phyloP scores from a whole-genome alignment of 2,329 filamentous ascomycete genomes.

The Paradendryphiella salina region DNA sequence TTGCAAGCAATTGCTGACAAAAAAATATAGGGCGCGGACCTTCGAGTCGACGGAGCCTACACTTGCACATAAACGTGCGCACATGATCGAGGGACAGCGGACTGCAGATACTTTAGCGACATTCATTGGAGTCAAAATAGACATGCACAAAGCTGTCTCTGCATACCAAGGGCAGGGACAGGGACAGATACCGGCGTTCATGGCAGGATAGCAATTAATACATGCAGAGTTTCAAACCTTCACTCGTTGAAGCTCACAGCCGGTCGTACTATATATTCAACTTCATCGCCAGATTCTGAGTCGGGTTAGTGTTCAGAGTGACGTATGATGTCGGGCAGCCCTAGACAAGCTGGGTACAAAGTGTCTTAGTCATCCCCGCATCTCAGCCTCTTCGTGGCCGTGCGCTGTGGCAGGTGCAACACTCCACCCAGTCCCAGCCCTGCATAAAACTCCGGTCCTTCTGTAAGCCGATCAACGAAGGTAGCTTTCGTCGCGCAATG shows the following conservation, averaged over 20 bases:
- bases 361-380: conserved; percentile 14
- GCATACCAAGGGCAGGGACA: neutral
- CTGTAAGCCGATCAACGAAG: conserved; percentile 20
- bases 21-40: conserved; percentile 62
- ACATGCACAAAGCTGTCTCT: neutral
- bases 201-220: neutral
- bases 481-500: conserved; percentile 32
- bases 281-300: too few species aligned
- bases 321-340: neutral
- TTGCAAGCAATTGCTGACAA: conserved; percentile 31
- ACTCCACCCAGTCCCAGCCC: conserved; percentile 12
- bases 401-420: conserved; percentile 16
- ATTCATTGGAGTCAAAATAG: neutral
- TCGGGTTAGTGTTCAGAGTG: too few species aligned
- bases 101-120: neutral
- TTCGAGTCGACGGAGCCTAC: conserved; percentile 86
- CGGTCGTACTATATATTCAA: neutral
- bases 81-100: too few species aligned
- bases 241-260: neutral
- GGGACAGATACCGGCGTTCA: neutral
- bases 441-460: conserved; percentile 19
- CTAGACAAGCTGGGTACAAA: neutral
- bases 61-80: conserved; percentile 63
- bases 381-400: conserved; percentile 15
- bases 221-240: neutral